Percentiles rank a stretch among this genome's conserved stretches.
phyloP scores from a whole-genome alignment of 257 asterid species.

The Fraxinus cuspidata region DNA sequence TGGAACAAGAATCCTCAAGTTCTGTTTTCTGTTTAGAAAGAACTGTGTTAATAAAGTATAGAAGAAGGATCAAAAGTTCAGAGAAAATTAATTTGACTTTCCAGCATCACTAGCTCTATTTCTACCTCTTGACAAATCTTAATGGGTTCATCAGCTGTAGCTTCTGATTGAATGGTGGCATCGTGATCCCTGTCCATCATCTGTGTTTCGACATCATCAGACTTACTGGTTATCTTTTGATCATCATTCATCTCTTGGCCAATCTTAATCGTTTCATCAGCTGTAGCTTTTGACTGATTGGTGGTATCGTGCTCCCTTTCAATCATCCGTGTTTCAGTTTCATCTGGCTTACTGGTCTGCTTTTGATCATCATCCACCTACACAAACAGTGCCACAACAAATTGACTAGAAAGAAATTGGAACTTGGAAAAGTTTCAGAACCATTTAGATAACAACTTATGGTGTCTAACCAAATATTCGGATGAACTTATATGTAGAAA shows the following conservation, averaged over 20 bases:
- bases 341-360: neutral
- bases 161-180: neutral
- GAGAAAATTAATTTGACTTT: neutral
- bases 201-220: neutral
- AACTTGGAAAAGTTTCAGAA: neutral
- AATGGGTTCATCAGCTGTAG: neutral
- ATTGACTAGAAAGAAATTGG: neutral
- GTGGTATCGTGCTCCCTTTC: neutral
- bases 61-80: neutral
- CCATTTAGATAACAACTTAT: neutral
- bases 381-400: neutral
- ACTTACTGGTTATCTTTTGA: neutral
- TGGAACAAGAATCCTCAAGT: slow-evolving; percentile 11
- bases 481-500: neutral
- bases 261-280: slow-evolving; percentile 1
- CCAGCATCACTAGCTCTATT: neutral
- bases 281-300: slow-evolving; percentile 13
- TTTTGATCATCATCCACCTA: slow-evolving; percentile 17
- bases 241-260: neutral
- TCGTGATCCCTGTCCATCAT: neutral
- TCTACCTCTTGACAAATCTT: neutral
- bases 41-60: neutral
- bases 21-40: slow-evolving; percentile 24
- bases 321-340: slow-evolving; percentile 1
- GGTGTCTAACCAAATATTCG: neutral